A percentile compares a stretch with the other conserved stretches of the same genome.
These are phyloP conservation scores for Xylariaceae sp. DNA, from an alignment of 2,329 filamentous ascomycete species.

Conservation along the genomic window DNA sequence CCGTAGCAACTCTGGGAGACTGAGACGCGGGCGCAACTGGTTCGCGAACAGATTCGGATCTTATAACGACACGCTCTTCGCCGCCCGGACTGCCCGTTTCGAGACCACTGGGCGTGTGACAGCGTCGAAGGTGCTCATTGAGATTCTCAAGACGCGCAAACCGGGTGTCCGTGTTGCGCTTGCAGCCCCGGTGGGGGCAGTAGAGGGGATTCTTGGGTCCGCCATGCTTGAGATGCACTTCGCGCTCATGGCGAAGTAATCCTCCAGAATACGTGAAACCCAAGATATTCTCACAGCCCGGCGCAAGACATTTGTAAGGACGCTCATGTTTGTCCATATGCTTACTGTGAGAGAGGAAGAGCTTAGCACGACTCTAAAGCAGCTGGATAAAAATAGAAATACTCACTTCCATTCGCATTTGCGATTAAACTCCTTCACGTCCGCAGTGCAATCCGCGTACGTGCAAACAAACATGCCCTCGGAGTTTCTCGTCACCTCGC, in stretches of 20 bases:
- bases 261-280: constrained; percentile 95
- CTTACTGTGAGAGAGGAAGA: constrained; percentile 53
- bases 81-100: constrained; percentile 30
- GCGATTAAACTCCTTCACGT: constrained; percentile 59
- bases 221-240: constrained; percentile 87
- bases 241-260: constrained; percentile 80
- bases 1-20: neutral
- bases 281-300: constrained; percentile 84
- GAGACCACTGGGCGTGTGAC: constrained; percentile 52
- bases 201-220: constrained; percentile 82
- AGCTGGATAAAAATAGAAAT: neutral
- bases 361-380: constrained; percentile 20
- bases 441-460: constrained; percentile 61
- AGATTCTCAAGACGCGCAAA: constrained; percentile 93
- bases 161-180: constrained; percentile 76
- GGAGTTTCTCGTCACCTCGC: constrained; percentile 54
- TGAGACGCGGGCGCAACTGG: neutral
- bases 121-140: constrained; percentile 84
- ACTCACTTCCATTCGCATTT: constrained; percentile 94
- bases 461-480: constrained; percentile 76
- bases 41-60: constrained; percentile 5
- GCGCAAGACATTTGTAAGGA: constrained; percentile 77
- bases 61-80: constrained; percentile 26
- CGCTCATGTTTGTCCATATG: constrained; percentile 98
- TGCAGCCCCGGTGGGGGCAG: constrained; percentile 83